Evolutionary conservation across 371 early-diverging fungal genomes (phyloP), one percentile per base, ranked within the genome.

Genomic region (Syncephalastrum racemosum): DNA sequence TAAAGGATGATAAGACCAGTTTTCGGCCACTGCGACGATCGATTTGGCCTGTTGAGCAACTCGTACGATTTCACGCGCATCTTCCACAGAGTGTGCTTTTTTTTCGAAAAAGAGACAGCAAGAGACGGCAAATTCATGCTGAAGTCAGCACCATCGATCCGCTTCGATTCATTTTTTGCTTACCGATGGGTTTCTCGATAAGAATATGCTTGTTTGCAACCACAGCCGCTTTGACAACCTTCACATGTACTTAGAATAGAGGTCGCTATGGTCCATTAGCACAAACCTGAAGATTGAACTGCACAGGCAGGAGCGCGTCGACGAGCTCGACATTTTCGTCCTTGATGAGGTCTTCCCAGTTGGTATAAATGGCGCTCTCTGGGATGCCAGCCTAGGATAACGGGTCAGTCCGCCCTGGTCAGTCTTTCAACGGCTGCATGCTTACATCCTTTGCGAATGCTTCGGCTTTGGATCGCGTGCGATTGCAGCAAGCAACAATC

Each of bases 161-260:
- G 8, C 41, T 16, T 13, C 12, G 4, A 18, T 40, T n/a, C 12
- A 1, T 16, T 45, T 4, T 45, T 4, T 41, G 31, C 22, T 56
- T 72, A 75, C 76, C 80, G 40, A 75, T 79, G 6, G 80, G 80
- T 53, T 79, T 79, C 47, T 79, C 80, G 56, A 79, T 65, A 46
- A 79, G 54, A 48, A 75, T 64, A 43, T 79, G 74, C 42, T 79
- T 79, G 12, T 70, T 68, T 25, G 73, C 74, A 31, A 66, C 70
- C 14, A 76, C 59, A 23, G 71, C 76, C 31, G 72, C 70, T 56
- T 79, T 63, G 8, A 75, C 61, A 20, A 73, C 67, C 76, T 75
- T 55, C 3, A 23, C n/a, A 25, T 25, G 15, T 1, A 31, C n/a
- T 51, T 18, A 24, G 45, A 20, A 14, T 46, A 14, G n/a, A 7